phyloP scores from a whole-genome alignment of 371 early-diverging fungal genomes.

The Syncephalastrum sp. region DNA sequence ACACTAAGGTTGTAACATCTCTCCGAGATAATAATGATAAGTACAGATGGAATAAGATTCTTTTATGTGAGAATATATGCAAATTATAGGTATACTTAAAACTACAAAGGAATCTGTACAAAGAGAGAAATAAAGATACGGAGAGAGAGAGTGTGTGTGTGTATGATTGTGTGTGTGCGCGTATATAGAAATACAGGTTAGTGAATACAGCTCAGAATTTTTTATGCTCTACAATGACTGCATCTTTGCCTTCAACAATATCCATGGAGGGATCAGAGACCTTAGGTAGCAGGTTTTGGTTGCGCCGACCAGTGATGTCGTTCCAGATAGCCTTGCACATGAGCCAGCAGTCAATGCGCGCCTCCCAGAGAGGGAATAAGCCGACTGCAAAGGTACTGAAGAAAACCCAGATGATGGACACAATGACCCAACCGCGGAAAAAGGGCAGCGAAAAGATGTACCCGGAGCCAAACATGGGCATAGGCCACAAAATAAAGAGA shows the following conservation, averaged over 20 bases:
- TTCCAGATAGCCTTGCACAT: conserved; percentile 41
- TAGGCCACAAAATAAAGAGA: conserved; percentile 64
- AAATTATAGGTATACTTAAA: too few species aligned
- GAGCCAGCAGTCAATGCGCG: conserved; percentile 39
- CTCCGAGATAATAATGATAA: too few species aligned
- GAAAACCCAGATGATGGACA: conserved; percentile 65
- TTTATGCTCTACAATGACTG: conserved; percentile 21
- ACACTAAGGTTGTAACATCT: too few species aligned
- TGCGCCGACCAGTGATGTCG: conserved; percentile 38
- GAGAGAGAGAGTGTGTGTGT: too few species aligned
- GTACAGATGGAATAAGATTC: too few species aligned
- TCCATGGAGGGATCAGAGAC: conserved; percentile 2
- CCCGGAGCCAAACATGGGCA: conserved; percentile 64
- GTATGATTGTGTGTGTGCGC: too few species aligned
- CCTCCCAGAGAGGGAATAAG: conserved; percentile 61
- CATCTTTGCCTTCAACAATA: conserved; percentile 3
- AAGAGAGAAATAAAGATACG: too few species aligned
- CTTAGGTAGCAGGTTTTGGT: neutral
- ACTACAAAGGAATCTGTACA: too few species aligned
- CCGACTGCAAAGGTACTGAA: conserved; percentile 54
- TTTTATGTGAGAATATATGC: too few species aligned
- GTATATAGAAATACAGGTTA: too few species aligned
- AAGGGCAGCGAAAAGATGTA: conserved; percentile 64
- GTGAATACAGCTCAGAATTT: neutral
- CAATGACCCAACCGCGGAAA: conserved; percentile 68